Conservation (phyloP, 306 rosid genomes). For the Chamaecrista fasciculata region DNA sequence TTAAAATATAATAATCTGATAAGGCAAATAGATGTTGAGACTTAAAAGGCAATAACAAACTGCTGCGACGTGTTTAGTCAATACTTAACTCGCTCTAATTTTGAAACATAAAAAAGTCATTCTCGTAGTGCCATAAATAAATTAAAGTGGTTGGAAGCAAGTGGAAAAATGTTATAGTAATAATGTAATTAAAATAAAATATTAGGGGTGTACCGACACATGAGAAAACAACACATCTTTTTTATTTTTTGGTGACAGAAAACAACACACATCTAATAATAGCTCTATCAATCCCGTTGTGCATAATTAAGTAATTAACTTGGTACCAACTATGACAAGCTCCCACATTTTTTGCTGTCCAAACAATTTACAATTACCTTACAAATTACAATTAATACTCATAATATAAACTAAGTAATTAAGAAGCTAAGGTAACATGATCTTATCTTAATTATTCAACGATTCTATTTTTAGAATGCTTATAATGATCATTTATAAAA, state of each 20-base stretch:
- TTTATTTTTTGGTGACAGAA: too few species aligned
- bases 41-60: too few species aligned
- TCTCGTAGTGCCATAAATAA: not conserved
- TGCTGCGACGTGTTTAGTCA: not conserved
- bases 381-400: too few species aligned
- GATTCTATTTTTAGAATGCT: too few species aligned
- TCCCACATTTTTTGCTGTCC: not conserved
- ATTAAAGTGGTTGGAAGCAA: not conserved
- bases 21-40: too few species aligned
- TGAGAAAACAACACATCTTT: not conserved
- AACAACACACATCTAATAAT: not conserved
- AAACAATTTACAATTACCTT: too few species aligned
- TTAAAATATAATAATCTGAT: too few species aligned
- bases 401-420: too few species aligned
- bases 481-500: too few species aligned
- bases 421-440: too few species aligned
- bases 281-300: not conserved
- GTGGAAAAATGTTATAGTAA: not conserved
- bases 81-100: not conserved
- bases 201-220: not conserved
- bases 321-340: not conserved
- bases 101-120: not conserved
- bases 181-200: not conserved
- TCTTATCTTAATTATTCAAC: too few species aligned
- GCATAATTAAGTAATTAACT: not conserved